Percentiles rank a stretch among this genome's conserved stretches.
phyloP scores from a whole-genome alignment of 1,284 basidiomycete genomes.

The Ganoderma resinaceum region DNA sequence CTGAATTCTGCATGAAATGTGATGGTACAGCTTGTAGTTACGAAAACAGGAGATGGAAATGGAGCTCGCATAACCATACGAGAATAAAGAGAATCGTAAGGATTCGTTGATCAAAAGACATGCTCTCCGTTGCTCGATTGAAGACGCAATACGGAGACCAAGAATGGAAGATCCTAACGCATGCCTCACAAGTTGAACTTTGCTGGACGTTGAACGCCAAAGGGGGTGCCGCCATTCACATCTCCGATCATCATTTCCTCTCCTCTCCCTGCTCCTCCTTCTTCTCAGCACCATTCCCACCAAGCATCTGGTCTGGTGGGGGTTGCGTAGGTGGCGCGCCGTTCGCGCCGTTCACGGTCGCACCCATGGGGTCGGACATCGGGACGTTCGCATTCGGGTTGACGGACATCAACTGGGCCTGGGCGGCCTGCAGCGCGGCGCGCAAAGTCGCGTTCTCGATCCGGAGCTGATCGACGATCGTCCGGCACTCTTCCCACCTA shows the following conservation, averaged over 20 bases:
- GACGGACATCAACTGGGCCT: conserved; percentile 42
- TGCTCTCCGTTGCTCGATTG: neutral
- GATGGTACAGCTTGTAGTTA: conserved; percentile 5
- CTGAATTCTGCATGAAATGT: neutral
- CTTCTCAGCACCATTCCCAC: conserved; percentile 12
- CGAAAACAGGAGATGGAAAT: neutral
- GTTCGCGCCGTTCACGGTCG: conserved; percentile 17
- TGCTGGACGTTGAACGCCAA: neutral
- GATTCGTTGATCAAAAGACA: neutral
- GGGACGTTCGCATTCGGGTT: conserved; percentile 24
- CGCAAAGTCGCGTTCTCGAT: conserved; percentile 77
- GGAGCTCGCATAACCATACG: neutral
- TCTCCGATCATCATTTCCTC: conserved; percentile 9
- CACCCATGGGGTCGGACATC: conserved; percentile 12
- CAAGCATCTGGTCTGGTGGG: conserved; percentile 7
- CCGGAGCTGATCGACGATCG: conserved; percentile 80
- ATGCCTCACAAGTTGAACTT: neutral
- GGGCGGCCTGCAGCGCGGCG: conserved; percentile 42
- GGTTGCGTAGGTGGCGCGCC: conserved; percentile 17
- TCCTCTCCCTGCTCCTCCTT: conserved; percentile 20
- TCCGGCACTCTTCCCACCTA: conserved; percentile 85
- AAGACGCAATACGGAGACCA: neutral
- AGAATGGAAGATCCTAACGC: neutral
- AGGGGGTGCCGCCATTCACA: neutral
- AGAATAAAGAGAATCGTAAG: conserved; percentile 6